Evolutionary conservation across 2,329 filamentous ascomycete species (phyloP).

Genomic region (Pestalotiopsis sp.): DNA sequence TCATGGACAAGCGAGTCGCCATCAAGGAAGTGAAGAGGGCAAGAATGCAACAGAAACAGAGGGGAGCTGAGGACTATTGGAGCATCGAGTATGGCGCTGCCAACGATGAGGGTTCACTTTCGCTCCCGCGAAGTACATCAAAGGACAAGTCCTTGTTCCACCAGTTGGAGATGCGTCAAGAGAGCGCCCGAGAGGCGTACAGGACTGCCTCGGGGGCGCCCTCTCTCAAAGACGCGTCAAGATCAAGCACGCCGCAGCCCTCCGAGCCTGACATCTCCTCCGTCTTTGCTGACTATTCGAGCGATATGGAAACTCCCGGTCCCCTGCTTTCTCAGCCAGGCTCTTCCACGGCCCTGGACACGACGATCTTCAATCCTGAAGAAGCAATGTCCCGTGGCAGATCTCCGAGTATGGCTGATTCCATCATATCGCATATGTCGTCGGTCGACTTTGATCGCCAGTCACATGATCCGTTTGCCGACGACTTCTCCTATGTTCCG

Average conservation of each 20-base stretch:
- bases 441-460: constrained; percentile 61
- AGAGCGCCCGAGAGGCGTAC: constrained; percentile 41
- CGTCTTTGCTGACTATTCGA: constrained; percentile 42
- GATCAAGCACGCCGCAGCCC: constrained; percentile 32
- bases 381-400: constrained; percentile 64
- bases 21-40: constrained; percentile 60
- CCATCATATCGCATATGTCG: constrained; percentile 71
- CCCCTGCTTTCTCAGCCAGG: constrained; percentile 54
- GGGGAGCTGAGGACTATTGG: constrained; percentile 70
- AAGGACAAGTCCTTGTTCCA: constrained; percentile 24
- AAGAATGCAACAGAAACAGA: constrained; percentile 52
- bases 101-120: constrained; percentile 52
- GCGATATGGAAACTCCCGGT: constrained; percentile 55
- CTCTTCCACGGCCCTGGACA: constrained; percentile 66
- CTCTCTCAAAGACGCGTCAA: constrained; percentile 46
- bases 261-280: constrained; percentile 36
- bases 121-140: constrained; percentile 26
- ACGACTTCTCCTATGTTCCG: constrained; percentile 91
- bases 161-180: constrained; percentile 23
- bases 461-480: constrained; percentile 70
- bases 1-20: constrained; percentile 61
- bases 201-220: constrained; percentile 49
- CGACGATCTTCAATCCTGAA: constrained; percentile 67
- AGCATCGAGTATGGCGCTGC: constrained; percentile 78
- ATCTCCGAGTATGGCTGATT: constrained; percentile 81